A percentile compares a stretch with the other conserved stretches of the same genome.
These are phyloP conservation scores for Quercus wislizeni DNA, from an alignment of 306 rosid species.

Conservation along the genomic window DNA sequence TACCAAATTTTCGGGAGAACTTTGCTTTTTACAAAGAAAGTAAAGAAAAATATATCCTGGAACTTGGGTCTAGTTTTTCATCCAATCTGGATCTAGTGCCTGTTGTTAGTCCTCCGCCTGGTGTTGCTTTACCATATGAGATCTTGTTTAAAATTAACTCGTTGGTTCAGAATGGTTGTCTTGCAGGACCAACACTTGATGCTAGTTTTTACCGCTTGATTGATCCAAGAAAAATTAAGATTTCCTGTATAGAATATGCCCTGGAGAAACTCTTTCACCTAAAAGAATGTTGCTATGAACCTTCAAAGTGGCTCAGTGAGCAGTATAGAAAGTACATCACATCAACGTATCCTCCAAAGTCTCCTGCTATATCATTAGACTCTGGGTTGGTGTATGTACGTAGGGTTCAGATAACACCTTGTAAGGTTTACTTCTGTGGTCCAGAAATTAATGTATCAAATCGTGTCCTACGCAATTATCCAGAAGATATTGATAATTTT, in stretches of 20 bases:
- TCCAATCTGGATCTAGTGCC: conserved; percentile 48
- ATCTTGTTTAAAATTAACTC: conserved; percentile 64
- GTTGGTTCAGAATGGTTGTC: conserved; percentile 67
- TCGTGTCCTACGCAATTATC: conserved; percentile 65
- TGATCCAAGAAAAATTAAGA: conserved; percentile 39
- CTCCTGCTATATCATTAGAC: conserved; percentile 57
- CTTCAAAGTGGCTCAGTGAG: conserved; percentile 55
- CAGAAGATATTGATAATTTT: conserved; percentile 48
- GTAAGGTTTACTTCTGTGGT: conserved; percentile 61
- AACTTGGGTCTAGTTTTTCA: conserved; percentile 44
- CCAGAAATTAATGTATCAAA: conserved; percentile 86
- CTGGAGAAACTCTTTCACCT: conserved; percentile 54
- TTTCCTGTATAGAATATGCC: conserved; percentile 46
- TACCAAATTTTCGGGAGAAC: conserved; percentile 62
- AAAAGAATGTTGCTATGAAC: conserved; percentile 66
- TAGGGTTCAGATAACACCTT: conserved; percentile 77
- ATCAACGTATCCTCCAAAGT: conserved; percentile 28
- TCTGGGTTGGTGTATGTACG: conserved; percentile 69
- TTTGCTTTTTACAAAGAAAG: conserved; percentile 55
- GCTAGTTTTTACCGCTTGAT: conserved; percentile 47
- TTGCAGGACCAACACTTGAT: conserved; percentile 66
- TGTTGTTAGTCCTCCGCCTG: conserved; percentile 57
- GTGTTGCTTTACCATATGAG: conserved; percentile 48
- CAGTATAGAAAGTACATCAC: conserved; percentile 41
- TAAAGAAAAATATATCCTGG: conserved; percentile 28